phyloP scores from a whole-genome alignment of 371 early-diverging fungal genomes.

The Saksenaea oblongispora region DNA sequence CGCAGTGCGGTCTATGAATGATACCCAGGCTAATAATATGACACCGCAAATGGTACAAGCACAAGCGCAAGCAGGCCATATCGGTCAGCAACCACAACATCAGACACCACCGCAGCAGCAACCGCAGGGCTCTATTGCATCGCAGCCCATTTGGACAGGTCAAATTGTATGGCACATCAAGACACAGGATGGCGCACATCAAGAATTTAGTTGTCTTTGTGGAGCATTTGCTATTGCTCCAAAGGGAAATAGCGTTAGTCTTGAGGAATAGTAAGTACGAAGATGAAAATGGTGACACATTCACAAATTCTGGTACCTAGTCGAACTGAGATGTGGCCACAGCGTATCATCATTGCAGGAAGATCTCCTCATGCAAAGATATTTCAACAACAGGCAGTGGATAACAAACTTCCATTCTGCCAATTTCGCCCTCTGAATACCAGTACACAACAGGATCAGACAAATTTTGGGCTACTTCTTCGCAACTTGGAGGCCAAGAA shows the following conservation, averaged over 20 bases:
- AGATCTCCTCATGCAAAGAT: conserved; percentile 50
- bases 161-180: conserved; percentile 61
- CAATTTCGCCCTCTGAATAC: conserved; percentile 50
- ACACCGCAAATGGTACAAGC: conserved; percentile 16
- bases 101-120: conserved; percentile 14
- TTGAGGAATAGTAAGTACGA: conserved; percentile 58
- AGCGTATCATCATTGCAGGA: conserved; percentile 50
- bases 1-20: conserved; percentile 14
- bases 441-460: conserved; percentile 49
- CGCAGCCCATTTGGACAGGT: conserved; percentile 57
- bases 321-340: conserved; percentile 53
- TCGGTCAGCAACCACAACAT: conserved; percentile 4
- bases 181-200: conserved; percentile 30
- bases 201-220: conserved; percentile 52
- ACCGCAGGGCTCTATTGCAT: conserved; percentile 21
- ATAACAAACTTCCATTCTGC: conserved; percentile 54
- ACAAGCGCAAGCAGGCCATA: conserved; percentile 17
- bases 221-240: conserved; percentile 50
- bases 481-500: conserved; percentile 55
- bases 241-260: conserved; percentile 32
- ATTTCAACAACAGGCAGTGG: conserved; percentile 44
- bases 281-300: background rate
- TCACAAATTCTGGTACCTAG: conserved; percentile 10
- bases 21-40: background rate
- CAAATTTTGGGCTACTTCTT: conserved; percentile 44